Evolutionary conservation across 1,139 yeast species (phyloP).

Genomic region (Geotrichum restrictum): DNA sequence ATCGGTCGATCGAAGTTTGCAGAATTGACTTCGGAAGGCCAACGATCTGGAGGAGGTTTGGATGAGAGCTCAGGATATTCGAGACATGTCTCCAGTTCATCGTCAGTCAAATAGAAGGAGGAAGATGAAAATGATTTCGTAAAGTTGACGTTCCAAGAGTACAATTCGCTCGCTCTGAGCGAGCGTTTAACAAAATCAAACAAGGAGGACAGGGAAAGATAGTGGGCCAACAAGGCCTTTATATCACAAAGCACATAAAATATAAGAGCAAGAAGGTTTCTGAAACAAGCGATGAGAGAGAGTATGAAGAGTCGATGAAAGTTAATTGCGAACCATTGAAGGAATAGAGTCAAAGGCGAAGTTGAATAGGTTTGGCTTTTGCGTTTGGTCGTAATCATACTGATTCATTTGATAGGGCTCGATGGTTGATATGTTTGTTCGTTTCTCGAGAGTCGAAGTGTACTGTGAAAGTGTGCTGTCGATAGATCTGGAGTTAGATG

Average conservation of each 20-base stretch:
- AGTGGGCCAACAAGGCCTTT: neutral
- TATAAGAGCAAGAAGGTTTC: neutral
- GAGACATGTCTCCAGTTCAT: slow-evolving; percentile 16
- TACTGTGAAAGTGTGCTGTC: neutral
- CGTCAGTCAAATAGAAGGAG: slow-evolving; percentile 7
- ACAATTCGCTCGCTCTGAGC: slow-evolving; percentile 5
- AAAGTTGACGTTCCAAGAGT: neutral
- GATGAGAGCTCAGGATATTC: slow-evolving; percentile 8
- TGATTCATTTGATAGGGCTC: slow-evolving; percentile 2
- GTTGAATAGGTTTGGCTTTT: slow-evolving; percentile 7
- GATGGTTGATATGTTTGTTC: neutral
- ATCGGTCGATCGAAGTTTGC: too few species aligned
- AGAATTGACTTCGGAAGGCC: too few species aligned
- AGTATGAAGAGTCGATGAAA: neutral
- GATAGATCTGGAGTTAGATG: neutral
- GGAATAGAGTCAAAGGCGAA: neutral
- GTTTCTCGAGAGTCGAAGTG: neutral
- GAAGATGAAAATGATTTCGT: neutral
- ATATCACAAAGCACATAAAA: neutral
- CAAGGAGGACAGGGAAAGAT: slow-evolving; percentile 5
- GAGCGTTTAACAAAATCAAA: slow-evolving; percentile 1
- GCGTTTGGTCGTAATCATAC: slow-evolving; percentile 14
- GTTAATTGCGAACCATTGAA: slow-evolving; percentile 9
- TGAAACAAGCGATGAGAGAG: neutral
- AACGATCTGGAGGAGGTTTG: neutral